phyloP scores from a whole-genome alignment of 31 red algal genomes.

The Odonthalia washingtoniensis region DNA sequence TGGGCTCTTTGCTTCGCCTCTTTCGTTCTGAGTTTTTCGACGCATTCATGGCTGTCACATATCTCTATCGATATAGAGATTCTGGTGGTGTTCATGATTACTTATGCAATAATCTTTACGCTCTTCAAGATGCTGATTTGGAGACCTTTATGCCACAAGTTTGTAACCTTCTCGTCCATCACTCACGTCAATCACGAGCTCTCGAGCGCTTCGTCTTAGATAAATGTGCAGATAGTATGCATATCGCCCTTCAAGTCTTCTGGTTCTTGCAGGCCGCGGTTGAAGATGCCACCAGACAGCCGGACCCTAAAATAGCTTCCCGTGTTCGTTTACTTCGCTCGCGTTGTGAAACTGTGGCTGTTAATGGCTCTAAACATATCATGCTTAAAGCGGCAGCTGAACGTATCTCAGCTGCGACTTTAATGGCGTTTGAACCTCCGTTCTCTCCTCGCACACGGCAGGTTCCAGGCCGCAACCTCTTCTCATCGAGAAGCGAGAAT shows the following conservation, averaged over 20 bases:
- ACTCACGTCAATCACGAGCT: slow-evolving; percentile 80
- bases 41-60: slow-evolving; percentile 99
- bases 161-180: slow-evolving; percentile 97
- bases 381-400: slow-evolving; percentile 67
- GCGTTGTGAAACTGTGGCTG: slow-evolving; percentile 95
- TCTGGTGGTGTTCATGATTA: slow-evolving; percentile 96
- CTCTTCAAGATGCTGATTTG: slow-evolving; percentile 87
- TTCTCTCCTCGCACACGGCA: slow-evolving; percentile 37
- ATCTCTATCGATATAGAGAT: slow-evolving; percentile 97
- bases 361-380: slow-evolving; percentile 86
- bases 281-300: slow-evolving; percentile 81
- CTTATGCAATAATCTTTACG: slow-evolving; percentile 98
- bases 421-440: slow-evolving; percentile 62
- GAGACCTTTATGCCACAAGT: slow-evolving; percentile 98
- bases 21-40: slow-evolving; percentile 99
- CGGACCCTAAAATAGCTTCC: slow-evolving; percentile 47
- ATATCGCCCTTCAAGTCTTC: slow-evolving; percentile 98
- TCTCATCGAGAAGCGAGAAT: slow-evolving; percentile 67
- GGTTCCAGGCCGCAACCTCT: slow-evolving; percentile 35
- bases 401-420: slow-evolving; percentile 46
- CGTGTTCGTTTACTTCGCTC: slow-evolving; percentile 78
- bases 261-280: slow-evolving; percentile 99
- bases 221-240: slow-evolving; percentile 97
- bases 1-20: slow-evolving; percentile 96
- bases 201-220: slow-evolving; percentile 99